These are phyloP conservation scores for Thraustotheca clavata DNA, from an alignment of 352 stramenopile species.

Conservation along the genomic window DNA sequence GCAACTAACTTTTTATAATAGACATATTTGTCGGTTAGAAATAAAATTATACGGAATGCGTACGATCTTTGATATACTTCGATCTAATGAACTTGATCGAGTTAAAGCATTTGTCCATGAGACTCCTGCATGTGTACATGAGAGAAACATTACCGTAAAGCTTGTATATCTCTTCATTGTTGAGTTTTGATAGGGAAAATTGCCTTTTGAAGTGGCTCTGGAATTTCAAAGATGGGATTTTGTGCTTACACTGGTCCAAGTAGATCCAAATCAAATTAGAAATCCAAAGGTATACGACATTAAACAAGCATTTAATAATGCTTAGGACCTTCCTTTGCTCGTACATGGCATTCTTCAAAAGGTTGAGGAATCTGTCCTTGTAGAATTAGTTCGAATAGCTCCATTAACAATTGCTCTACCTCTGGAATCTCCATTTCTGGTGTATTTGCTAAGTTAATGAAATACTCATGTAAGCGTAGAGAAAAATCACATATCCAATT, in stretches of 20 bases:
- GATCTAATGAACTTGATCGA: not conserved
- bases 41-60: no score
- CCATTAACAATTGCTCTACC: not conserved
- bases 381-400: not conserved
- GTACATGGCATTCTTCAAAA: not conserved
- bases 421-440: not conserved
- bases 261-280: not conserved
- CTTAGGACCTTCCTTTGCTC: not conserved
- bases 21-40: no score
- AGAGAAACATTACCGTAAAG: conserved; percentile 9
- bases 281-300: not conserved
- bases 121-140: not conserved
- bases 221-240: conserved; percentile 18
- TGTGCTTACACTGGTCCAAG: conserved; percentile 1
- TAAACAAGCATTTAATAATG: not conserved
- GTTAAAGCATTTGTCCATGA: not conserved
- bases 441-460: not conserved
- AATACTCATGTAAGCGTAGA: not conserved
- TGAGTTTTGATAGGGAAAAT: not conserved
- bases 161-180: not conserved
- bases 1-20: no score
- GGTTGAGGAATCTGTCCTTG: not conserved
- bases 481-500: not conserved
- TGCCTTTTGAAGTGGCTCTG: conserved; percentile 10
- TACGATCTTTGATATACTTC: conserved; percentile 13